These are phyloP conservation scores for Dictyophora rubrovolvata DNA, from an alignment of 768 basidiomycete species.

Conservation along the genomic window DNA sequence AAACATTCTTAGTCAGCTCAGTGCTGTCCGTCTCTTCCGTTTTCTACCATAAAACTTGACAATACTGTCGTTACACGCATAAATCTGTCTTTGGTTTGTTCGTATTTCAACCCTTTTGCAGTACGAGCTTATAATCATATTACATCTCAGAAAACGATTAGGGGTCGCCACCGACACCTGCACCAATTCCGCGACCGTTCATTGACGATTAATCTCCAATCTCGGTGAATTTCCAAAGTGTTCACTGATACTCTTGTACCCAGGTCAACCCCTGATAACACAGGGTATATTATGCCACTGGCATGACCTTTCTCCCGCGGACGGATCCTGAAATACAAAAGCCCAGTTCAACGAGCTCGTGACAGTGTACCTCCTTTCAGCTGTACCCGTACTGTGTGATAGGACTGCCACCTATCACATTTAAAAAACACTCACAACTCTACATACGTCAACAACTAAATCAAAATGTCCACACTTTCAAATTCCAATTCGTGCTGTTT, in stretches of 20 bases:
- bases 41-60: conserved; percentile 6
- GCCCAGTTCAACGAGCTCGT: too few species aligned
- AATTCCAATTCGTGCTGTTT: not conserved
- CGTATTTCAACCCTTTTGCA: too few species aligned
- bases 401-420: not conserved
- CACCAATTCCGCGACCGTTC: too few species aligned
- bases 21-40: not conserved
- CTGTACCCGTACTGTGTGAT: too few species aligned
- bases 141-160: too few species aligned
- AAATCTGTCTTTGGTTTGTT: too few species aligned
- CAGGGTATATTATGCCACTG: conserved; percentile 19
- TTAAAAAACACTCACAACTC: not conserved
- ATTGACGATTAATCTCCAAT: too few species aligned
- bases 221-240: too few species aligned
- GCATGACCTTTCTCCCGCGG: conserved; percentile 22
- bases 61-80: not conserved
- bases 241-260: too few species aligned
- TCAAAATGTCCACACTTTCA: not conserved
- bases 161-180: too few species aligned
- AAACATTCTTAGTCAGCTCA: conserved; percentile 38
- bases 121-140: too few species aligned
- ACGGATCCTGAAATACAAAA: conserved; percentile 2
- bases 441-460: not conserved
- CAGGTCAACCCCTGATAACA: conserved; percentile 14
- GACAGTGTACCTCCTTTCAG: too few species aligned